Base-by-base conservation (phyloP, 805 yeast genomes). In the Helenozyma baotianmanensis region DNA sequence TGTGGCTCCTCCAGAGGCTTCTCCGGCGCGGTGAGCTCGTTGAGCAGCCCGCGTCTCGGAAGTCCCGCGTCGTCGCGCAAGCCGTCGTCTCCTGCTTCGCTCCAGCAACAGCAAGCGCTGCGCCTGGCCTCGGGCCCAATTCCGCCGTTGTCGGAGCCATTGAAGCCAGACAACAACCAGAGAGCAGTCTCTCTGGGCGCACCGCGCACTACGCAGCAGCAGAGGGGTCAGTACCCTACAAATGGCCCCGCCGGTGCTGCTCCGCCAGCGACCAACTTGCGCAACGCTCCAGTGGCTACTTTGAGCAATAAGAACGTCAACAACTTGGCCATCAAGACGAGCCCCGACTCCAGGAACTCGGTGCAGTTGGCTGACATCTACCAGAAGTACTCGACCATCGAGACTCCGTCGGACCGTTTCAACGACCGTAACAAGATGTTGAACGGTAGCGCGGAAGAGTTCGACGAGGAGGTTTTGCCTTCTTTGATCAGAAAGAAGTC, bases 1-100 rank as follows among this genome's bases (percentile, higher is more conserved):
- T 80, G 87, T 57, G 90, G 90, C n/a, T 37, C 42, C 9, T 27
- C 70, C 11, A 70, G 79, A 34, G 85, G 85, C 10, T 50, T 78
- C 14, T 66, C 66, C 3, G 83, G 83, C 21, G 83, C 84, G 1
- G 50, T 78, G 2, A 64, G 56, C 29, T 71, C 81, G 1, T 74
- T 80, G 27, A 70, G 63, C 33, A 57, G 62, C 38, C 67, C 68
- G 0, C 45, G 67, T 4, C 12, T 29, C 17, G 39, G 33, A 7
- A 30, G 36, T 21, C 36, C 40, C 11, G 16, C 15, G 22, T 14
- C 24, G 10, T 23, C 36, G 12, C 41, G 33, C 14, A 30, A 23
- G 3, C 12, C 30, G n/a, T 18, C 31, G 4, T 16, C 31, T 10
- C 25, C 35, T 14, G 27, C 21, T 10, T 14, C 34, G 6, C 22